Evolutionary conservation across 2,329 filamentous ascomycete genomes (phyloP).

Genomic region (Metarhizium album): DNA sequence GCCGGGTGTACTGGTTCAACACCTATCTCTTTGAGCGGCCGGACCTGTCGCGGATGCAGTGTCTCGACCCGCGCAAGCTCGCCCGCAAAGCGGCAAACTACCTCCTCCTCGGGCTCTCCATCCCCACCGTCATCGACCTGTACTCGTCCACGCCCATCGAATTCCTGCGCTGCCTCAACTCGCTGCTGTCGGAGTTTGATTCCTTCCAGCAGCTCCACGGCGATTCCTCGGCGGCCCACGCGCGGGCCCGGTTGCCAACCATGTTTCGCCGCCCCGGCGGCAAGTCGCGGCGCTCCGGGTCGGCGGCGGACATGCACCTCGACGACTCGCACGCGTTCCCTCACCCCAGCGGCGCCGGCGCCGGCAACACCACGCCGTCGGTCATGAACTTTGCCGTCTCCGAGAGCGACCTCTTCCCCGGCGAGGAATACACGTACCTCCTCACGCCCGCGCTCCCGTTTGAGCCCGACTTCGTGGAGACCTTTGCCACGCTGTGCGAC

Average conservation of each 20-base stretch:
- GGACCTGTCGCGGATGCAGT: conserved; percentile 73
- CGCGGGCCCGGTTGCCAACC: conserved; percentile 67
- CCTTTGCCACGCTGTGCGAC: conserved; percentile 90
- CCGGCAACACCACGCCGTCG: conserved; percentile 23
- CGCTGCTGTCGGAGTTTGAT: conserved; percentile 83
- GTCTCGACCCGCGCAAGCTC: conserved; percentile 74
- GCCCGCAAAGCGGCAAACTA: conserved; percentile 88
- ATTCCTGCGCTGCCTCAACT: conserved; percentile 77
- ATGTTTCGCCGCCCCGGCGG: conserved; percentile 63
- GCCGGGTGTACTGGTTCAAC: conserved; percentile 96
- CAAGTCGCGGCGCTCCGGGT: conserved; percentile 46
- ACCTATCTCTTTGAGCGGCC: conserved; percentile 81
- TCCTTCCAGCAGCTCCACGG: conserved; percentile 82
- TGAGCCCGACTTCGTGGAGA: conserved; percentile 94
- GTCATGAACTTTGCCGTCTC: conserved; percentile 49
- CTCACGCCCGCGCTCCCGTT: conserved; percentile 90
- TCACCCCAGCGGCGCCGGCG: conserved; percentile 16
- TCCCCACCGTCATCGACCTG: conserved; percentile 82
- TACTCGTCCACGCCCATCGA: conserved; percentile 70
- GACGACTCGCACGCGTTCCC: conserved; percentile 19
- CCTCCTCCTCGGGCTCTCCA: conserved; percentile 80
- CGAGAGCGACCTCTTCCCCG: conserved; percentile 58
- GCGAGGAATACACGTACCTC: conserved; percentile 80
- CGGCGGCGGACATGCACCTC: conserved; percentile 31
- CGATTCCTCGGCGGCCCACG: conserved; percentile 64